Evolutionary conservation across 1,139 yeast species (phyloP).

Genomic region (Saccharomyces hybrid): DNA sequence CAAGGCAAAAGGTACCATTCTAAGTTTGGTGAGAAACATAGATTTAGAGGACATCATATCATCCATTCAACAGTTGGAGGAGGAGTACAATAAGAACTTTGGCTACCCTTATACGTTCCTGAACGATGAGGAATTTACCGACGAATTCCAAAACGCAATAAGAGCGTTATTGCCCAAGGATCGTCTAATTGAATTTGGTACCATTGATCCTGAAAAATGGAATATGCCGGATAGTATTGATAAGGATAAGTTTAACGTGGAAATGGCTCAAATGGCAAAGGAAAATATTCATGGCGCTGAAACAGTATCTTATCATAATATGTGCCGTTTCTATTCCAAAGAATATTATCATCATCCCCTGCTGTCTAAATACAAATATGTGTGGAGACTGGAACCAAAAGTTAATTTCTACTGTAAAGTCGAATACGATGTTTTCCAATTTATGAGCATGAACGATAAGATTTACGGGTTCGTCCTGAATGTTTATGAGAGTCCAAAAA

Average conservation of each 20-base stretch:
- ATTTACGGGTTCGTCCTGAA: conserved; percentile 78
- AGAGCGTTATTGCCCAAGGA: conserved; percentile 32
- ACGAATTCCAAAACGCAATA: conserved; percentile 44
- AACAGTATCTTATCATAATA: conserved; percentile 64
- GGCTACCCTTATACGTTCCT: conserved; percentile 74
- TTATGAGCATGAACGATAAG: conserved; percentile 61
- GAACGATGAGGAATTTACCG: conserved; percentile 60
- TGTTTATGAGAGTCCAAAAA: conserved; percentile 64
- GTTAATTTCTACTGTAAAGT: conserved; percentile 76
- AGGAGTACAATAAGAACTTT: conserved; percentile 57
- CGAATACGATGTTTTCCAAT: conserved; percentile 64
- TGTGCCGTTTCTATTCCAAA: conserved; percentile 76
- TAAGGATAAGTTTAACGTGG: conserved; percentile 34
- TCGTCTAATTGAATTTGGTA: conserved; percentile 52
- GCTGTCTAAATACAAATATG: conserved; percentile 59
- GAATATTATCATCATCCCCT: conserved; percentile 65
- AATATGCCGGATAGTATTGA: conserved; percentile 49
- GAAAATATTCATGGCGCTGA: conserved; percentile 66
- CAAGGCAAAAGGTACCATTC: conserved; percentile 61
- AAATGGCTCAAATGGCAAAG: conserved; percentile 45
- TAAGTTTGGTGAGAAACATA: conserved; percentile 60
- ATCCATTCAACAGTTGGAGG: conserved; percentile 54
- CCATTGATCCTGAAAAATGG: conserved; percentile 51
- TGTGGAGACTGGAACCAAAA: conserved; percentile 87
- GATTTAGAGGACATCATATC: conserved; percentile 45